A percentile compares a stretch with the other conserved stretches of the same genome.
These are phyloP conservation scores for Mycena sp. DNA, from an alignment of 1,284 basidiomycete species.

Conservation along the genomic window DNA sequence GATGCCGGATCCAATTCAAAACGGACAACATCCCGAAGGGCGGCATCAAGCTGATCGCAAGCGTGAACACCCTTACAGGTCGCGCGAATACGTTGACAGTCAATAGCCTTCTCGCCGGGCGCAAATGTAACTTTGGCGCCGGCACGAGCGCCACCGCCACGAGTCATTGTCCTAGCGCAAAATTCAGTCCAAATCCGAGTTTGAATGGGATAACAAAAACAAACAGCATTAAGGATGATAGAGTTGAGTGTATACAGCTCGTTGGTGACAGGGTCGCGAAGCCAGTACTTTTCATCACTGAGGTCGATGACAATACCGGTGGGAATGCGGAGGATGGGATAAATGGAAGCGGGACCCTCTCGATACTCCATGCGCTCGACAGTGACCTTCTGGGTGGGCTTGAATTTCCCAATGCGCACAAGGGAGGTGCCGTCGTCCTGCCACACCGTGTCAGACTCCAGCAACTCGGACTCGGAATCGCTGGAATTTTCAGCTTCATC, in stretches of 20 bases:
- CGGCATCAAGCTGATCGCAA: not conserved
- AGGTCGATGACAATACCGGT: conserved; percentile 3
- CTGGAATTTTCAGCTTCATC: too few relatives aligned
- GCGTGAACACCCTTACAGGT: not conserved
- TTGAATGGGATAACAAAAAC: too few relatives aligned
- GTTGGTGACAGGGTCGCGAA: not conserved
- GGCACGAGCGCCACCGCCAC: not conserved
- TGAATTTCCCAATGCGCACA: not conserved
- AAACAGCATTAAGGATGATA: conserved; percentile 1
- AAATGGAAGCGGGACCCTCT: not conserved
- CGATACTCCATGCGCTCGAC: conserved; percentile 15
- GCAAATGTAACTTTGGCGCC: not conserved
- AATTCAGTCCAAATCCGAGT: too few relatives aligned
- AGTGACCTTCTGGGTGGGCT: not conserved
- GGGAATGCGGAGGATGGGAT: conserved; percentile 2
- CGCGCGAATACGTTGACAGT: not conserved
- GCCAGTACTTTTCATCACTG: not conserved
- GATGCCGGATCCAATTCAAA: too few relatives aligned
- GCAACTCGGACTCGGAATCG: too few relatives aligned
- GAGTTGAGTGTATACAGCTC: not conserved
- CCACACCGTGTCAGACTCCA: conserved; percentile 2
- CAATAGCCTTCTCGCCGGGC: not conserved
- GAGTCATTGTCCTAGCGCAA: not conserved
- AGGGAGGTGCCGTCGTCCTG: not conserved
- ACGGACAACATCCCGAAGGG: not conserved